Base-by-base conservation (phyloP, 2,329 filamentous ascomycete genomes). In the Chrysosporium queenslandicum region DNA sequence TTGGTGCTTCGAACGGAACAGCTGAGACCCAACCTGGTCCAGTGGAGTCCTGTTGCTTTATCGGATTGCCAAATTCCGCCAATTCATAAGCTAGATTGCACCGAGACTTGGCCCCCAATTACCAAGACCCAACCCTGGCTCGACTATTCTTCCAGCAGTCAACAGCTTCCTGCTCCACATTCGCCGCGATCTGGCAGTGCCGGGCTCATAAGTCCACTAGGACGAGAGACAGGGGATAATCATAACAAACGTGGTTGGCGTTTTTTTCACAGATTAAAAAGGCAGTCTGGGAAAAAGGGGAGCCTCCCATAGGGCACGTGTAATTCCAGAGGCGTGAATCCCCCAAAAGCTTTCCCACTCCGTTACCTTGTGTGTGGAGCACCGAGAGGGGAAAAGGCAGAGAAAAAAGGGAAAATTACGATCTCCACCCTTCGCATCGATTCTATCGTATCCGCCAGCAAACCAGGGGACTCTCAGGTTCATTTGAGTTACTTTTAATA, bases 371-470 rank as follows among this genome's bases (percentile, higher is more conserved):
- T 39, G 34, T 40, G 46, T 49, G 46, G 46, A 49, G 46, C 37
- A 49, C 20, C 27, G 32, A n/a, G 40, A 43, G 43, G 34, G 34
- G n/a, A 48, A 30, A 32, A 41, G 46, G 21, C 9, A 47, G 3
- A 21, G 12, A 34, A 43, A 39, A 51, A 51, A 34, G 27, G 37
- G 27, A 50, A 50, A 45, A 51, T 51, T 51, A 51, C 49, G 49
- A 45, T 51, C 49, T 45, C 49, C 49, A 51, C 49, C 39, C 32
- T 45, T 51, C 49, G 29, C 40, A 45, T 51, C 49, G 49, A 51
- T 37, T 51, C 45, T 40, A 51, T 51, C 49, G 49, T 51, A 51
- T 51, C 49, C 49, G 41, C 49, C 40, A 51, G 30, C 49, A 51
- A 51, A 51, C 49, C 49, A 37, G 49, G 40, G 49, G 32, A 27